phyloP scores from a whole-genome alignment of 1,284 basidiomycete species.

The Albatrellus sp. region DNA sequence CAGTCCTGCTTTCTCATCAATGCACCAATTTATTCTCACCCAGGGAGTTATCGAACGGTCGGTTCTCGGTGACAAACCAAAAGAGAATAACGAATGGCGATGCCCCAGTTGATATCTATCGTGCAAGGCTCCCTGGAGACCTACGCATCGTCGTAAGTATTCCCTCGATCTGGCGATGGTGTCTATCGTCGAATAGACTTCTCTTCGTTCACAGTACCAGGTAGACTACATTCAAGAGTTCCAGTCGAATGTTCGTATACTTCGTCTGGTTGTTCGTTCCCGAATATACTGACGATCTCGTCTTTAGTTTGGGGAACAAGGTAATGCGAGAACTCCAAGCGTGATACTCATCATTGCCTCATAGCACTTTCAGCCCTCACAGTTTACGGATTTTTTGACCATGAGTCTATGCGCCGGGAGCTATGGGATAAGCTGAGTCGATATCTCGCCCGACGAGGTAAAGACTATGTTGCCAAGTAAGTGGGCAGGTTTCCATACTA shows the following conservation, averaged over 20 bases:
- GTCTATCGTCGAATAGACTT: not conserved
- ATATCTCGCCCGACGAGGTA: conserved; percentile 37
- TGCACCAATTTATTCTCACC: not conserved
- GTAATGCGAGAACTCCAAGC: conserved; percentile 12
- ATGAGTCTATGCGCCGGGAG: conserved; percentile 38
- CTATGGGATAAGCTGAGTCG: conserved; percentile 45
- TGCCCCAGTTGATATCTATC: conserved; percentile 37
- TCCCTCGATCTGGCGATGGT: not conserved
- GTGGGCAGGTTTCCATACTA: too few relatives aligned
- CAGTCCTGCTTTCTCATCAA: not conserved
- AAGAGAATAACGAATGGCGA: conserved; percentile 37
- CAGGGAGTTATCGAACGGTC: conserved; percentile 53
- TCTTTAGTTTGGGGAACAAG: conserved; percentile 39
- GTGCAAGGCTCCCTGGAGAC: conserved; percentile 57
- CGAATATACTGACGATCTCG: not conserved
- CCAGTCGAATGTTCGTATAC: conserved; percentile 26
- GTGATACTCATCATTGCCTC: not conserved
- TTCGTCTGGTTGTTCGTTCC: not conserved
- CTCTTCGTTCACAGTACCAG: not conserved
- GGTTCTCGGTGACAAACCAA: conserved; percentile 58
- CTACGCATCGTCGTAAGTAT: conserved; percentile 43
- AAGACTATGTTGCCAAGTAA: conserved; percentile 37
- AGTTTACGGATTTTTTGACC: conserved; percentile 54
- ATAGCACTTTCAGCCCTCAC: conserved; percentile 28
- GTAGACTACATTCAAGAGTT: conserved; percentile 18